Percentiles rank a stretch among this genome's conserved stretches.
These are phyloP conservation scores for Candida sp. DNA, from an alignment of 1,139 yeast species.

Conservation along the genomic window DNA sequence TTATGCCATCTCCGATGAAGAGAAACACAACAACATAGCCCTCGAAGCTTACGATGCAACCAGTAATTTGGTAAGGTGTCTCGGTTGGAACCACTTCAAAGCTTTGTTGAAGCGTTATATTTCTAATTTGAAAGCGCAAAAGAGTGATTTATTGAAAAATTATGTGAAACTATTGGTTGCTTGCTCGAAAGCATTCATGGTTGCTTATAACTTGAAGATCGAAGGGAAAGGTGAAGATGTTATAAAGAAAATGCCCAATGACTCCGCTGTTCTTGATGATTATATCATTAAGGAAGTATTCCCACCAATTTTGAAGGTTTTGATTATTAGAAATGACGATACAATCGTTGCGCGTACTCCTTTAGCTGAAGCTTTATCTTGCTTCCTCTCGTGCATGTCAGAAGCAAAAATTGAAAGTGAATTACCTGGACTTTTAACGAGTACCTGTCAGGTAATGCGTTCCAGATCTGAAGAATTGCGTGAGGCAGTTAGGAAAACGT, in stretches of 20 bases:
- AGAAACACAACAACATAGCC: conserved; percentile 66
- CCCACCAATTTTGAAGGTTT: conserved; percentile 57
- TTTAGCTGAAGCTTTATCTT: conserved; percentile 78
- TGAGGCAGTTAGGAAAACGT: conserved; percentile 78
- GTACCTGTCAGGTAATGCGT: conserved; percentile 83
- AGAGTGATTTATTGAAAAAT: conserved; percentile 54
- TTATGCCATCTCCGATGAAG: conserved; percentile 60
- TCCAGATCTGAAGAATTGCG: conserved; percentile 86
- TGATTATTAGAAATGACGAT: conserved; percentile 70
- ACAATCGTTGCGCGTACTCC: conserved; percentile 76
- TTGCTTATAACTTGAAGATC: conserved; percentile 17
- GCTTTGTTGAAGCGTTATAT: conserved; percentile 74
- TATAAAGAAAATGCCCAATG: conserved; percentile 24
- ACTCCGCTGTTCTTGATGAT: conserved; percentile 43
- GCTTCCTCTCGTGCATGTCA: conserved; percentile 62
- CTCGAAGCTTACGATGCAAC: conserved; percentile 70
- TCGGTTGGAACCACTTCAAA: conserved; percentile 79
- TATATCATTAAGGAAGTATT: conserved; percentile 58
- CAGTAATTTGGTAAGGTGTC: conserved; percentile 52
- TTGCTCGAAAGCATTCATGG: conserved; percentile 50
- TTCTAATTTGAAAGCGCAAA: conserved; percentile 45
- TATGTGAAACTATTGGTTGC: conserved; percentile 63
- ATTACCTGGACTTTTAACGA: conserved; percentile 80
- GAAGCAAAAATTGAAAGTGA: conserved; percentile 52
- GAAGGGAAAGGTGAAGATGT: conserved; percentile 14